Evolutionary conservation across 768 basidiomycete genomes (phyloP).

Genomic region (Termitomyces sp.): DNA sequence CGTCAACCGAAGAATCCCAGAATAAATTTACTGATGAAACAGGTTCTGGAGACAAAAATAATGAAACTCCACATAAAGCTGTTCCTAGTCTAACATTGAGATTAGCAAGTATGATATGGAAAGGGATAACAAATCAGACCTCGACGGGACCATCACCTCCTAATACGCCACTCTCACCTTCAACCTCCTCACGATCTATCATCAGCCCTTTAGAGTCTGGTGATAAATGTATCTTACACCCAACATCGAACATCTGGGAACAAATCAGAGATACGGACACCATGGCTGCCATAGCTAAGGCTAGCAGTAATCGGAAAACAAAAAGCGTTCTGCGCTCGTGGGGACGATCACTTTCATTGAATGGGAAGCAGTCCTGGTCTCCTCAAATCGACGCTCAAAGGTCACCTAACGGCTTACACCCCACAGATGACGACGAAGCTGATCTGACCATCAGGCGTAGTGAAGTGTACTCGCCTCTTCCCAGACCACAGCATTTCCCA

Average conservation of each 20-base stretch:
- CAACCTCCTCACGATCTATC: slow-evolving; percentile 17
- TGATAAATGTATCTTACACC: neutral
- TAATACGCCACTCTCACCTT: slow-evolving; percentile 27
- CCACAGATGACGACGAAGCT: neutral
- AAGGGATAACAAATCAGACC: slow-evolving; percentile 70
- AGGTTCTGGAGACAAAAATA: slow-evolving; percentile 33
- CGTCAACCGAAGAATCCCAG: slow-evolving; percentile 26
- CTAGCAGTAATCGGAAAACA: slow-evolving; percentile 72
- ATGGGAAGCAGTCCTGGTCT: slow-evolving; percentile 9
- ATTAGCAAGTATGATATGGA: slow-evolving; percentile 65
- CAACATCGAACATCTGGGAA: slow-evolving; percentile 51
- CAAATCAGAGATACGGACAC: slow-evolving; percentile 72
- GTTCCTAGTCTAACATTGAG: slow-evolving; percentile 39
- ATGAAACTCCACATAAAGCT: slow-evolving; percentile 30
- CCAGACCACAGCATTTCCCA: slow-evolving; percentile 53
- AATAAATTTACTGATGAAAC: slow-evolving; percentile 16
- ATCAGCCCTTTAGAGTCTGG: slow-evolving; percentile 8
- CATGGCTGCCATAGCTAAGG: slow-evolving; percentile 65
- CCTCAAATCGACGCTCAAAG: slow-evolving; percentile 2
- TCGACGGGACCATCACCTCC: slow-evolving; percentile 60
- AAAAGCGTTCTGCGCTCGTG: slow-evolving; percentile 48
- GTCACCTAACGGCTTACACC: neutral
- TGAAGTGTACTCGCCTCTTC: slow-evolving; percentile 45
- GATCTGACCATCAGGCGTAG: slow-evolving; percentile 32
- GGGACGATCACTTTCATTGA: slow-evolving; percentile 17